Evolutionary conservation across 306 rosid genomes (phyloP), one percentile per base, ranked within the genome.

Genomic region (Sphenostylis stenocarpa): DNA sequence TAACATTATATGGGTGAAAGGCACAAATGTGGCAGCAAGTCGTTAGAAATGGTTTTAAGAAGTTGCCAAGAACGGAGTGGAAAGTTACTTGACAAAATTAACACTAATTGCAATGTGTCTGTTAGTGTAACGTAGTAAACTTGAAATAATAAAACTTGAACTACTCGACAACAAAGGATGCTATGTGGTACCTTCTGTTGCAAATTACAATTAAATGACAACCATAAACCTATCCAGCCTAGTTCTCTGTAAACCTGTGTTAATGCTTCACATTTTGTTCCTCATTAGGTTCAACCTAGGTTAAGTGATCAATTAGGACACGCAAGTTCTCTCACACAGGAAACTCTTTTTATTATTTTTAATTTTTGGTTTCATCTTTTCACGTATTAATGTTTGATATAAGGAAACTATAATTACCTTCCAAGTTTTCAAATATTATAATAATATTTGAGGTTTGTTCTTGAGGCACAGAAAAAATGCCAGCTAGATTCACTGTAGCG

Each of bases 281-380:
- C n/a, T 26, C 75, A 38, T 15, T 66, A 34, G 39, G 19, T 31
- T 73, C 64, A 36, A 73, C 75, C 66, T 56, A 68, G 64, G 44
- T 67, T 48, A 52, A 81, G 77, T 75, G 58, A 67, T 67, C 77
- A 74, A 67, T 26, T 75, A 74, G 66, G 39, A 81, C 67, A 67
- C 84, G 43, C 24, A 49, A 66, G 19, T n/a, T n/a, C n/a, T n/a
- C n/a, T n/a, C n/a, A n/a, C n/a, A n/a, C n/a, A n/a, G n/a, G n/a
- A n/a, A n/a, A n/a, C n/a, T n/a, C n/a, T n/a, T n/a, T n/a, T n/a
- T n/a, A n/a, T n/a, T n/a, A n/a, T n/a, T n/a, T n/a, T n/a, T n/a
- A n/a, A n/a, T n/a, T n/a, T n/a, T n/a, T n/a, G n/a, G n/a, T n/a
- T n/a, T n/a, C n/a, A n/a, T n/a, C n/a, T n/a, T n/a, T n/a, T n/a